phyloP scores from a whole-genome alignment of 345 rosid species.

The Crucihimalaya himalaica region DNA sequence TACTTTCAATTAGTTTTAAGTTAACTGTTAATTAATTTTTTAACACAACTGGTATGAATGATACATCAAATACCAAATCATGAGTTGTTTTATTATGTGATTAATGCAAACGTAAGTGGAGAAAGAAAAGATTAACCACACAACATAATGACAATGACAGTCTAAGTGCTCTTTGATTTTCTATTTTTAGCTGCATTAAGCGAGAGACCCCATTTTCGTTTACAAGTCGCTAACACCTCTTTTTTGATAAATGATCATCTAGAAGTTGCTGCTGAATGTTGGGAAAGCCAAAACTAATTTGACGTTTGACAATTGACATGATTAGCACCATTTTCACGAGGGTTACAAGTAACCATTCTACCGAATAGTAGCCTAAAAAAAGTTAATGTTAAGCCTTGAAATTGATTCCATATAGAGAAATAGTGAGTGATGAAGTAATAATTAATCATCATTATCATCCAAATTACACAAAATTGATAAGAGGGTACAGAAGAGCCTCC shows the following conservation, averaged over 20 bases:
- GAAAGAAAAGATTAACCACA: background rate
- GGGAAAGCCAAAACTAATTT: background rate
- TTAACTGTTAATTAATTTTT: background rate
- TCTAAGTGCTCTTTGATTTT: background rate
- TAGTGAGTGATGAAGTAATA: constrained; percentile 5
- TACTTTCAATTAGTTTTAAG: no score
- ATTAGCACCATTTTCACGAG: no score
- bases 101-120: constrained; percentile 1
- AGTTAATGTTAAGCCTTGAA: background rate
- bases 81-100: background rate
- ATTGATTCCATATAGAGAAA: background rate
- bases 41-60: background rate
- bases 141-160: background rate
- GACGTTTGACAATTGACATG: background rate
- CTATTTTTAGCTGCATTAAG: background rate
- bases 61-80: background rate
- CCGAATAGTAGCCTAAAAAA: background rate
- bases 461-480: constrained; percentile 39
- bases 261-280: background rate
- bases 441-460: constrained; percentile 35
- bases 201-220: background rate
- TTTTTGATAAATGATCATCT: background rate
- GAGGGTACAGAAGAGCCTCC: constrained; percentile 3
- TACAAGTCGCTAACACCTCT: background rate
- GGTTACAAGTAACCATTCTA: no score